Evolutionary conservation across 352 stramenopile genomes (phyloP), one percentile per base, ranked within the genome.

Genomic region (Blastocystis sp.): DNA sequence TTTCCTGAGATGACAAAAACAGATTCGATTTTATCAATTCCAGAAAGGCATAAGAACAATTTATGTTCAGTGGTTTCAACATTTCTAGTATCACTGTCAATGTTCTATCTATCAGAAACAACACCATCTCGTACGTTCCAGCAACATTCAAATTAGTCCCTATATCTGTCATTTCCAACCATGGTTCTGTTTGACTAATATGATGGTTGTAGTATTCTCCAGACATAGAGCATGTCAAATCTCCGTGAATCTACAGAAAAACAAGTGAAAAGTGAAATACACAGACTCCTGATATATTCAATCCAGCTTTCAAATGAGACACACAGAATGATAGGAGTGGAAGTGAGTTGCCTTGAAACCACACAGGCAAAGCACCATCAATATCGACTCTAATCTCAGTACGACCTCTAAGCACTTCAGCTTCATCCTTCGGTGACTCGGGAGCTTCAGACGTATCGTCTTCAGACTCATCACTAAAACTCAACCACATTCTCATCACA

Each of bases 11-110:
- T 35, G 30, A 13, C 11, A 13, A 54, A 44, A 84, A 27, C 6
- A 84, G 22, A 9, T 44, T 17, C 4, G 64, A 33, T 17, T 68
- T 64, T 1, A 84, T 1, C n/a, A 84, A 15, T 27, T 84, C 73
- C 15, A 84, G 73, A n/a, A 84, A 44, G 27, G 42, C 44, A 48
- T 84, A 84, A 22, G 51, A 54, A 30, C 58, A 48, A n/a, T 84
- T 84, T 9, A 84, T 13, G n/a, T 84, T 84, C 15, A 66, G 13
- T 1, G 42, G n/a, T 19, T 13, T 58, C 0, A 57, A 37, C 44
- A 66, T 44, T 17, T 42, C 37, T 13, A 66, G 1, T 6, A 42
- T 48, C 2, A 68, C 30, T 9, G 33, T 44, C 11, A 64, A 53
- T 1, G 48, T 17, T 44, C 70, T 81, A 62, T 37, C 30, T 4